These are phyloP conservation scores for Kwoniella heveanensis DNA, from an alignment of 768 basidiomycete species.

Conservation along the genomic window DNA sequence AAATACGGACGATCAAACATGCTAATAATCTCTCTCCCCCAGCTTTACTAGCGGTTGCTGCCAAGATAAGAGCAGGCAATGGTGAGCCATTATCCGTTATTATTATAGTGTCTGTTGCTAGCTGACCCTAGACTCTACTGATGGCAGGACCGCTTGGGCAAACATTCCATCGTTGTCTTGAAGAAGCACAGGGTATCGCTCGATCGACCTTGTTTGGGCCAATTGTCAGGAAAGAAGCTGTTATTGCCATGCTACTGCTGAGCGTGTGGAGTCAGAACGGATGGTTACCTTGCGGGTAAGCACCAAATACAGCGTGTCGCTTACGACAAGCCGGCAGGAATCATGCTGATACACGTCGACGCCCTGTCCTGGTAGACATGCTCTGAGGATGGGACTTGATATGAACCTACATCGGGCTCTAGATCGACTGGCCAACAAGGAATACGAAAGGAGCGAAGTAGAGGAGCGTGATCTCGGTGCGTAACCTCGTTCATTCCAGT, in stretches of 20 bases:
- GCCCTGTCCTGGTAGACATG: too few relatives aligned
- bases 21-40: background rate
- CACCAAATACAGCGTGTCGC: background rate
- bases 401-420: constrained; percentile 89
- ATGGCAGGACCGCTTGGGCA: constrained; percentile 64
- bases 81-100: too few relatives aligned
- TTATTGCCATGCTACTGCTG: constrained; percentile 83
- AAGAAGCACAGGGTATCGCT: constrained; percentile 95
- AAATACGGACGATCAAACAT: too few relatives aligned
- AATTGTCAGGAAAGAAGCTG: constrained; percentile 89
- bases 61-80: constrained; percentile 87
- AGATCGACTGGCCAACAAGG: constrained; percentile 80
- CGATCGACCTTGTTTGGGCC: constrained; percentile 91
- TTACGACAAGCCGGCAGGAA: constrained; percentile 6
- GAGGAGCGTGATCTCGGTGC: constrained; percentile 79
- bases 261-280: constrained; percentile 94
- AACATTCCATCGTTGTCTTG: constrained; percentile 86
- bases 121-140: background rate
- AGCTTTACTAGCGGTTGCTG: constrained; percentile 79
- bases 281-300: constrained; percentile 81
- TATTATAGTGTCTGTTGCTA: too few relatives aligned
- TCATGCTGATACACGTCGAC: too few relatives aligned
- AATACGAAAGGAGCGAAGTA: constrained; percentile 66
- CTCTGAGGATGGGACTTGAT: constrained; percentile 93
- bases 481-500: constrained; percentile 22